phyloP scores from a whole-genome alignment of 176 grass and related monocot genomes.

The Pontederia paniculata region DNA sequence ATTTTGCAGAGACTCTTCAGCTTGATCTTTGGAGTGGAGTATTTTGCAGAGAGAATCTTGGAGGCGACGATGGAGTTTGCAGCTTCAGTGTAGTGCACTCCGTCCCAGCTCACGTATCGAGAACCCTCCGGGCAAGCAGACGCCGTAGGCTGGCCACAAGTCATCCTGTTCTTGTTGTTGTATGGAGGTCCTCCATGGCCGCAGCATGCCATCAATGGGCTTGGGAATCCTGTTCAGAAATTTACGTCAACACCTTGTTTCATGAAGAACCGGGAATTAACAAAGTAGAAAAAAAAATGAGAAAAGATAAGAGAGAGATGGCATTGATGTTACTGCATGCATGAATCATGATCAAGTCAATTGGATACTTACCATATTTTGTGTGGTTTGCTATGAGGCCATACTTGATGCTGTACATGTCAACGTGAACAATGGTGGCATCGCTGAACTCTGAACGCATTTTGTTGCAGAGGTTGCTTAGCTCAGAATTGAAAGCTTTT shows the following conservation, averaged over 20 bases:
- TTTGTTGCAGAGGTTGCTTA: conserved; percentile 20
- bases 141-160: conserved; percentile 26
- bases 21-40: conserved; percentile 29
- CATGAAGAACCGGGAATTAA: too few species aligned
- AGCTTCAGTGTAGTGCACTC: conserved; percentile 70
- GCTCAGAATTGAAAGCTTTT: conserved; percentile 28
- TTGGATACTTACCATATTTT: conserved; percentile 19
- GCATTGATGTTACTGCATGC: too few species aligned
- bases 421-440: conserved; percentile 30
- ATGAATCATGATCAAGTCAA: too few species aligned
- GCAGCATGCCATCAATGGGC: conserved; percentile 57
- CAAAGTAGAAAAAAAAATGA: too few species aligned
- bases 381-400: conserved; percentile 37
- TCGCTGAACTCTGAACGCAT: conserved; percentile 16
- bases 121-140: conserved; percentile 41
- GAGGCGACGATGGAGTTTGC: conserved; percentile 47
- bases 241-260: too few species aligned
- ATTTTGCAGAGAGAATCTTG: conserved; percentile 39
- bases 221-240: too few species aligned
- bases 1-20: too few species aligned
- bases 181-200: conserved; percentile 76
- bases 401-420: conserved; percentile 51
- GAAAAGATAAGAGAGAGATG: too few species aligned
- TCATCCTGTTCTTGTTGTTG: conserved; percentile 44
- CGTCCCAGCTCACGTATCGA: conserved; percentile 81